Conservation (phyloP, 331 rosid species). For the Spiraea crenata region DNA sequence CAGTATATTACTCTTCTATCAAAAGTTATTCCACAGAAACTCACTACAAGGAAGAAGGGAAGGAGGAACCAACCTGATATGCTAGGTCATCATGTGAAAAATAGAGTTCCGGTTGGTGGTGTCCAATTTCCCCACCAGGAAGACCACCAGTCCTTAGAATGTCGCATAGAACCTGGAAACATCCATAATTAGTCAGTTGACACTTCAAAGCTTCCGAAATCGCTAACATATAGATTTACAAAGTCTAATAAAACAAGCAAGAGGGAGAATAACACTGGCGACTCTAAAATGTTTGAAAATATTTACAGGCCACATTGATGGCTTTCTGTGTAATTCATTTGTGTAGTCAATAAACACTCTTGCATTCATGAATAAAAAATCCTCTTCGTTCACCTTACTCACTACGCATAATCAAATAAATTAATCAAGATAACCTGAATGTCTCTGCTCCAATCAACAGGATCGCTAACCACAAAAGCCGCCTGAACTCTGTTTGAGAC, state of each 20-base stretch:
- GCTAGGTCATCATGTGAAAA: slow-evolving; percentile 46
- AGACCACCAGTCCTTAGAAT: slow-evolving; percentile 50
- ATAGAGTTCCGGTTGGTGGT: slow-evolving; percentile 40
- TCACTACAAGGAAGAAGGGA: background rate
- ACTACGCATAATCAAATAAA: background rate
- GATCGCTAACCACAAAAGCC: slow-evolving; percentile 76
- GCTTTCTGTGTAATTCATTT: background rate
- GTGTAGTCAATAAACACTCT: background rate
- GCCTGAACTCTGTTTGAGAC: slow-evolving; percentile 71
- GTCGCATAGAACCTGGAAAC: slow-evolving; percentile 43
- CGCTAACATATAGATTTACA: background rate
- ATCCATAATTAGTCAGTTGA: background rate
- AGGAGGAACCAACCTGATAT: slow-evolving; percentile 39
- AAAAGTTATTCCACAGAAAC: background rate
- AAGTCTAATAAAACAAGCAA: background rate
- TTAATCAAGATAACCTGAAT: slow-evolving; percentile 54
- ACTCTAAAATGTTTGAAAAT: background rate
- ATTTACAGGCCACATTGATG: background rate
- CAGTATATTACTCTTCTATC: slow-evolving; percentile 16
- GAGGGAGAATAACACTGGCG: background rate
- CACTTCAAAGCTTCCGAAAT: background rate
- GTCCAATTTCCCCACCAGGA: slow-evolving; percentile 36
- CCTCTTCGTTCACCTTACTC: background rate
- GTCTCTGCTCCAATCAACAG: slow-evolving; percentile 98
- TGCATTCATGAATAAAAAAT: background rate